Evolutionary conservation across 2,329 filamentous ascomycete species (phyloP).

Genomic region (Penicillium expansum): DNA sequence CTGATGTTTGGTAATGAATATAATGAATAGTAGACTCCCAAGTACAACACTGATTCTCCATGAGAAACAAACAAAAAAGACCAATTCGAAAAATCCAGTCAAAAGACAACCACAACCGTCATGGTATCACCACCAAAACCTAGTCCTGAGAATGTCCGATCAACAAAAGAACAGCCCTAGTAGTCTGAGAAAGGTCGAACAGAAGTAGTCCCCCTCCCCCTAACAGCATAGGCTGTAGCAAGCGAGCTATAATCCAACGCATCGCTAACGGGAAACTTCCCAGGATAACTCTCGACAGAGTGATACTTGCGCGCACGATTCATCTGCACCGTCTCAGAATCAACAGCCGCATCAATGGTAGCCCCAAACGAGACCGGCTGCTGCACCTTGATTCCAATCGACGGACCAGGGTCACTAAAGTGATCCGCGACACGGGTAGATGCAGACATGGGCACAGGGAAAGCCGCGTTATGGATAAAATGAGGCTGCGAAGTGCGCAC

Average conservation of each 20-base stretch:
- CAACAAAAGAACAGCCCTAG: neutral
- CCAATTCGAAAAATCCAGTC: neutral
- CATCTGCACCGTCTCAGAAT: conserved; percentile 15
- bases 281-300: conserved; percentile 33
- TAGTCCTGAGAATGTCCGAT: too few relatives aligned
- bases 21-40: neutral
- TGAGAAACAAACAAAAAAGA: neutral
- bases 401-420: conserved; percentile 9
- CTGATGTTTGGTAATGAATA: neutral
- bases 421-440: neutral
- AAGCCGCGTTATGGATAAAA: neutral
- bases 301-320: conserved; percentile 12
- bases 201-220: conserved; percentile 25
- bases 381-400: neutral
- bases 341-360: neutral
- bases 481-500: neutral
- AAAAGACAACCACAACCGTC: neutral
- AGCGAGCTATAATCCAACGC: conserved; percentile 25
- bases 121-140: neutral
- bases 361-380: conserved; percentile 6
- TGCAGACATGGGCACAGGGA: neutral
- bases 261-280: conserved; percentile 35
- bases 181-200: conserved; percentile 35
- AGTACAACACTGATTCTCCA: neutral
- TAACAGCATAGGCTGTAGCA: conserved; percentile 26